Evolutionary conservation across 2,329 filamentous ascomycete species (phyloP).

Genomic region (Tricladium varicosporioides): DNA sequence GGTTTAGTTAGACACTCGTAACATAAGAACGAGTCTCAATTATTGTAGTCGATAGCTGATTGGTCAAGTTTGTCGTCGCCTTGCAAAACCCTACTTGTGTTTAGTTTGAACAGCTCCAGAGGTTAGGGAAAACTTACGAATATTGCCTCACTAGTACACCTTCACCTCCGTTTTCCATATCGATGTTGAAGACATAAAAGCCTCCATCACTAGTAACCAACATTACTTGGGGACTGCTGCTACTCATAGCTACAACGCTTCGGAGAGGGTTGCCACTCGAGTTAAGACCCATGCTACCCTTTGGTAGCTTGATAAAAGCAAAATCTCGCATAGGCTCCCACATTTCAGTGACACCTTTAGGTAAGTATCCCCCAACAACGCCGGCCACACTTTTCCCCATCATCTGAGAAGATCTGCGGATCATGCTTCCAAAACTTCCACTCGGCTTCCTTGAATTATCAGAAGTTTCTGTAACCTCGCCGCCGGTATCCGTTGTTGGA

Average conservation of each 20-base stretch:
- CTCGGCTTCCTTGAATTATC: constrained; percentile 50
- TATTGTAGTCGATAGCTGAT: constrained; percentile 29
- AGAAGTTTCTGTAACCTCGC: constrained; percentile 29
- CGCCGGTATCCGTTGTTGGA: constrained; percentile 32
- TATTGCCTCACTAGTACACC: constrained; percentile 89
- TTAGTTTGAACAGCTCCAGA: constrained; percentile 3
- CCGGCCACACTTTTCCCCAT: constrained; percentile 87
- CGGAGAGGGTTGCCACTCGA: constrained; percentile 57
- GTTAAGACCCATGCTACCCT: constrained; percentile 41
- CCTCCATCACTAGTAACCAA: constrained; percentile 94
- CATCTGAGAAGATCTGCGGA: constrained; percentile 91
- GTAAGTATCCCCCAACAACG: constrained; percentile 87
- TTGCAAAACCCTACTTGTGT: constrained; percentile 30
- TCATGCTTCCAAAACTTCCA: constrained; percentile 83
- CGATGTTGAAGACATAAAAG: constrained; percentile 93
- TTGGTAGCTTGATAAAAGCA: constrained; percentile 92
- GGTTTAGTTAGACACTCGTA: not conserved
- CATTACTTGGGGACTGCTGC: constrained; percentile 93
- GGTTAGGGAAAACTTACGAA: constrained; percentile 62
- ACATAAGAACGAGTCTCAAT: constrained; percentile 10
- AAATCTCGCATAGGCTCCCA: constrained; percentile 96
- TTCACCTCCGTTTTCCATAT: constrained; percentile 92
- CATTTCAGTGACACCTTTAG: constrained; percentile 92
- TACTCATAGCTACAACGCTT: constrained; percentile 97
- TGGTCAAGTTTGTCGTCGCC: constrained; percentile 34